A percentile compares a stretch with the other conserved stretches of the same genome.
Conservation (phyloP, 192 early-diverging fungal genomes). For the Rhizoclosmatium globosum region DNA sequence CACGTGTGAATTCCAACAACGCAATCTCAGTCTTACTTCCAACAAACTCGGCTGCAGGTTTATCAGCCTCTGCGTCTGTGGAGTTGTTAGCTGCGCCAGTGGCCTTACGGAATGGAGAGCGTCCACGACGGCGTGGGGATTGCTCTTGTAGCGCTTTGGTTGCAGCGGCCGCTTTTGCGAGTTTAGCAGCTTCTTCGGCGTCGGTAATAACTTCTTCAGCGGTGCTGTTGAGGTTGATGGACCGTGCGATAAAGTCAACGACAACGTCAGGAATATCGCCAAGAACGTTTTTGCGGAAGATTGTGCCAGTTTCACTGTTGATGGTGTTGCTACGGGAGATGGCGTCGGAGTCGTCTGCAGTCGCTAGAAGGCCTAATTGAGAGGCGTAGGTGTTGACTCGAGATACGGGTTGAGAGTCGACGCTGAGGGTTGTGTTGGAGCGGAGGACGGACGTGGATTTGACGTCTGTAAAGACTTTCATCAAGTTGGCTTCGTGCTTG, state of each 20-base stretch:
- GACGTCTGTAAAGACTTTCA: background rate
- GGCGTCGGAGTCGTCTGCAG: background rate
- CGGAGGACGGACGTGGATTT: too few species aligned
- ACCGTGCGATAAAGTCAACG: conserved; percentile 28
- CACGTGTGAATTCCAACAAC: conserved; percentile 79
- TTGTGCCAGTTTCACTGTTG: background rate
- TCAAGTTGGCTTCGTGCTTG: conserved; percentile 24
- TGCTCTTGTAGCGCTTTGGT: background rate
- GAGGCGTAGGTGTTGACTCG: too few species aligned
- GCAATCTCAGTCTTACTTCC: conserved; percentile 98
- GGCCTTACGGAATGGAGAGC: background rate
- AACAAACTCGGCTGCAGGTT: conserved; percentile 54
- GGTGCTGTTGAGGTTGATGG: conserved; percentile 54
- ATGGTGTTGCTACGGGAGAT: background rate
- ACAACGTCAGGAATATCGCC: conserved; percentile 26
- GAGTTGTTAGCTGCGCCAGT: too few species aligned
- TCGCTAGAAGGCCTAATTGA: too few species aligned
- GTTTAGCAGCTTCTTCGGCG: background rate
- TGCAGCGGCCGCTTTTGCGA: conserved; percentile 2
- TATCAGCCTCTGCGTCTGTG: background rate
- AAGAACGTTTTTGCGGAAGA: background rate
- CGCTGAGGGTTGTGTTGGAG: background rate
- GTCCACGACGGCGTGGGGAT: background rate
- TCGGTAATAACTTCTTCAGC: conserved; percentile 36
- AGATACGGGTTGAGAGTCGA: background rate